These are phyloP conservation scores for Zoysia matrella DNA, from an alignment of 202 grass and related monocot species.

Conservation along the genomic window DNA sequence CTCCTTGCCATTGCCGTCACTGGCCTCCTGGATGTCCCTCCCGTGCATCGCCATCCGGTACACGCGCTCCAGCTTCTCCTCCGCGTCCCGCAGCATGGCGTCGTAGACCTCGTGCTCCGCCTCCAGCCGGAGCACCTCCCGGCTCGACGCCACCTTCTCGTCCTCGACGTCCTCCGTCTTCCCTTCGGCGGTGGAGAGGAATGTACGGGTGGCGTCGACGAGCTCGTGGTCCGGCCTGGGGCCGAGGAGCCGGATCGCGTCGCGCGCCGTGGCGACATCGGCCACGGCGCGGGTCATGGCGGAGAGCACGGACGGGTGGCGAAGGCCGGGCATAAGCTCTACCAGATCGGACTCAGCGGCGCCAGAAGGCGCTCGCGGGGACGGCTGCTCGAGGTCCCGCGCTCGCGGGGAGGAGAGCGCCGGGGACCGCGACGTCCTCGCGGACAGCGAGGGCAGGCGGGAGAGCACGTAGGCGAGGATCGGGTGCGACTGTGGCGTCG, in stretches of 20 bases:
- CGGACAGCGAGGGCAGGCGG: slow-evolving; percentile 51
- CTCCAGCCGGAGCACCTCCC: slow-evolving; percentile 72
- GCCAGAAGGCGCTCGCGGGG: slow-evolving; percentile 41
- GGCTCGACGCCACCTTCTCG: slow-evolving; percentile 43
- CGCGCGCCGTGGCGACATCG: slow-evolving; percentile 63
- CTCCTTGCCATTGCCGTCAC: neutral
- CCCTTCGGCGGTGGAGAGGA: neutral
- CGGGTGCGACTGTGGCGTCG: slow-evolving; percentile 71
- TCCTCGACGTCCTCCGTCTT: slow-evolving; percentile 33
- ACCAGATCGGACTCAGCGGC: slow-evolving; percentile 59
- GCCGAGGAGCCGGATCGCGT: slow-evolving; percentile 63
- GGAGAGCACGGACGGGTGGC: slow-evolving; percentile 66
- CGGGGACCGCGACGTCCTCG: slow-evolving; percentile 31
- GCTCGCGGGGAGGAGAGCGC: slow-evolving; percentile 7
- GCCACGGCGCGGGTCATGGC: slow-evolving; percentile 70
- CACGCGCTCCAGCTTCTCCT: slow-evolving; percentile 66
- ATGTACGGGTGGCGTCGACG: slow-evolving; percentile 59
- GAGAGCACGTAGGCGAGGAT: slow-evolving; percentile 84
- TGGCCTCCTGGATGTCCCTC: slow-evolving; percentile 20
- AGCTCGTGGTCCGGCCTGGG: slow-evolving; percentile 78
- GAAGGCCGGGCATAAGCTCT: slow-evolving; percentile 74
- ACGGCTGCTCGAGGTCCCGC: slow-evolving; percentile 61
- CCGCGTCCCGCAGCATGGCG: slow-evolving; percentile 62
- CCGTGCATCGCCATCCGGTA: slow-evolving; percentile 67
- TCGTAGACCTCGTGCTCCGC: slow-evolving; percentile 76